A percentile compares a stretch with the other conserved stretches of the same genome.
phyloP scores from a whole-genome alignment of 2,329 filamentous ascomycete genomes.

The Penicillium griseofulvum region DNA sequence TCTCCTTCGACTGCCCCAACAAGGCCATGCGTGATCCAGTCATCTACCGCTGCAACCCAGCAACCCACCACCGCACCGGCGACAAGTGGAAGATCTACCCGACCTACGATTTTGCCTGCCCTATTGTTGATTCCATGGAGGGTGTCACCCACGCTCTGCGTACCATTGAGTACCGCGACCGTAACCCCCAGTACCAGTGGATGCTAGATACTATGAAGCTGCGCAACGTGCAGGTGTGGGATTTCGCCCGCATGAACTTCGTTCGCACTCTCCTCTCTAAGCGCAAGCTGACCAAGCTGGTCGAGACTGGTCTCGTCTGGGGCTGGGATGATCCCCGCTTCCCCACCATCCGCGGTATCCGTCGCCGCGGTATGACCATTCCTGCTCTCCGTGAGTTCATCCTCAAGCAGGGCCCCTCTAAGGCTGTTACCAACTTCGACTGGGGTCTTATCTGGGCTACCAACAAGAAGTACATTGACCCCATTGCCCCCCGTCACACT shows the following conservation, averaged over 20 bases:
- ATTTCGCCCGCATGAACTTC: conserved; percentile 55
- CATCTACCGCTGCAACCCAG: conserved; percentile 88
- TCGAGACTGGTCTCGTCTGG: conserved; percentile 49
- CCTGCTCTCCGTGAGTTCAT: conserved; percentile 51
- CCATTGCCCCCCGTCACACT: conserved; percentile 70
- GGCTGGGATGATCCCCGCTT: conserved; percentile 54
- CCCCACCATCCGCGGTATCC: conserved; percentile 51
- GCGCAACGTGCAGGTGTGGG: conserved; percentile 50
- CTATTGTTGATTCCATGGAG: conserved; percentile 61
- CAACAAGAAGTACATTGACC: conserved; percentile 82
- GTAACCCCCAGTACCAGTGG: conserved; percentile 53
- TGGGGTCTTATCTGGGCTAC: conserved; percentile 51
- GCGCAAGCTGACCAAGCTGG: conserved; percentile 52
- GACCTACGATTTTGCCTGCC: conserved; percentile 65
- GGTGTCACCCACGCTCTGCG: conserved; percentile 64
- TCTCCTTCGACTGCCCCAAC: conserved; percentile 87
- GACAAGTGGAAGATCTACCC: conserved; percentile 65
- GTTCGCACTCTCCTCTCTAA: conserved; percentile 52
- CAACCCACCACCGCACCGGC: conserved; percentile 63
- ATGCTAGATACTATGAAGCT: conserved; percentile 49
- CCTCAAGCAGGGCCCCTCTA: conserved; percentile 50
- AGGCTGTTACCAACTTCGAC: conserved; percentile 50
- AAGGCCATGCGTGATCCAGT: conserved; percentile 95
- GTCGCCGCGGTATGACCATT: conserved; percentile 50
- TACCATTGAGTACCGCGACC: conserved; percentile 60